Percentiles rank a stretch among this genome's conserved stretches.
phyloP scores from a whole-genome alignment of 1,284 basidiomycete genomes.

The Pseudozyma pruni region DNA sequence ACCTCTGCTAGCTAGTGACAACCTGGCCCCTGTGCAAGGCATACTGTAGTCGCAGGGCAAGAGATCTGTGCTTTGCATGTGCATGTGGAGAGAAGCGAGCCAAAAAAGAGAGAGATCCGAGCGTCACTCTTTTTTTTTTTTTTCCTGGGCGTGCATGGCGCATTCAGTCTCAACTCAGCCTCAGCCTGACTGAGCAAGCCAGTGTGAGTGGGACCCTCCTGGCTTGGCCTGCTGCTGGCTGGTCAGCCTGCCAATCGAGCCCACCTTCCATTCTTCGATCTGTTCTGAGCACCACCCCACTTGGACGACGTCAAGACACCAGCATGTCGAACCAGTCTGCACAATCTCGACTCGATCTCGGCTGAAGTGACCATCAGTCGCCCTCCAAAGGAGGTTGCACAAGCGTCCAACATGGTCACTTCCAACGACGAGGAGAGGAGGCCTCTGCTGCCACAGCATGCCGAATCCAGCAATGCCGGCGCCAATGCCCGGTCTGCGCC shows the following conservation, averaged over 20 bases:
- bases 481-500: background rate
- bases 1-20: no score
- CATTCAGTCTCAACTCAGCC: background rate
- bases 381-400: background rate
- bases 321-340: conserved; percentile 8
- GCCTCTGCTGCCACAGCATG: conserved; percentile 22
- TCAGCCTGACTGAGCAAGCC: no score
- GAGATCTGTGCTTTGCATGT: background rate
- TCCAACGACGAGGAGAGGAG: conserved; percentile 21
- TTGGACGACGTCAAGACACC: background rate
- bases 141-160: background rate
- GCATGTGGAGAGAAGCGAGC: conserved; percentile 1
- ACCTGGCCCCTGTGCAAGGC: no score
- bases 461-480: conserved; percentile 5
- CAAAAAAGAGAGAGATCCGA: conserved; percentile 2
- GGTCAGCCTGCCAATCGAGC: background rate
- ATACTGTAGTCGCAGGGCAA: no score
- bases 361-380: conserved; percentile 12
- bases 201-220: no score
- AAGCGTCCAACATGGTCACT: conserved; percentile 5
- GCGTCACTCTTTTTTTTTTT: conserved; percentile 1
- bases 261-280: no score
- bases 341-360: conserved; percentile 7
- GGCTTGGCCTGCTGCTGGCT: no score
- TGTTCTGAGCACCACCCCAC: conserved; percentile 1